Conservation (phyloP, 2,329 filamentous ascomycete genomes). For the Botrytis sinoallii region DNA sequence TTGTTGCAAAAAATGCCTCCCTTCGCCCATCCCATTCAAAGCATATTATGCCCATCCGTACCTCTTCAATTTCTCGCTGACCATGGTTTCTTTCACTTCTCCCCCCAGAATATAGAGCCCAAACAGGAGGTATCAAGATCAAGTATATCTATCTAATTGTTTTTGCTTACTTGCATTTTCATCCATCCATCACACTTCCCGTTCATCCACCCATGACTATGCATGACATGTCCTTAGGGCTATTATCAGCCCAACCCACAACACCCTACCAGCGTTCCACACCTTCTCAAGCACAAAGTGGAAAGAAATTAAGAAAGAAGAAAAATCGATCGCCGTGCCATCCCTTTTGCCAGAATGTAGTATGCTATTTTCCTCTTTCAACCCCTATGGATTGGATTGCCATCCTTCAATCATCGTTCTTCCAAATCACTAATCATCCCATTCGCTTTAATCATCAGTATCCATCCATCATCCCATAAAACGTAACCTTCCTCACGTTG, state of each 20-base stretch:
- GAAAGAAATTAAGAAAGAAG: conserved; percentile 5
- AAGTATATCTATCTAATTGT: conserved; percentile 20
- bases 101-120: neutral
- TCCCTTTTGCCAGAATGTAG: conserved; percentile 13
- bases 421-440: neutral
- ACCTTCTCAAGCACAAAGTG: neutral
- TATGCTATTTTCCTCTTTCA: conserved; percentile 17
- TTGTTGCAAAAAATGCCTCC: neutral
- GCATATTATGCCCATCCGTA: neutral
- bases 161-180: neutral
- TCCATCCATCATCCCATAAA: conserved; percentile 5
- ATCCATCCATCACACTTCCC: neutral
- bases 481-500: conserved; percentile 1
- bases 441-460: conserved; percentile 4
- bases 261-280: neutral
- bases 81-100: neutral
- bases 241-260: neutral
- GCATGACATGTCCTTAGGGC: neutral
- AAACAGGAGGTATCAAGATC: conserved; percentile 9
- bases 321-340: conserved; percentile 11
- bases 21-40: neutral
- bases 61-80: neutral
- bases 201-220: neutral
- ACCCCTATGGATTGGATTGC: neutral
- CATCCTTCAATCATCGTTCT: neutral